Evolutionary conservation across 345 rosid species (phyloP), one percentile per base, ranked within the genome.

Genomic region (Nasturtium officinale): DNA sequence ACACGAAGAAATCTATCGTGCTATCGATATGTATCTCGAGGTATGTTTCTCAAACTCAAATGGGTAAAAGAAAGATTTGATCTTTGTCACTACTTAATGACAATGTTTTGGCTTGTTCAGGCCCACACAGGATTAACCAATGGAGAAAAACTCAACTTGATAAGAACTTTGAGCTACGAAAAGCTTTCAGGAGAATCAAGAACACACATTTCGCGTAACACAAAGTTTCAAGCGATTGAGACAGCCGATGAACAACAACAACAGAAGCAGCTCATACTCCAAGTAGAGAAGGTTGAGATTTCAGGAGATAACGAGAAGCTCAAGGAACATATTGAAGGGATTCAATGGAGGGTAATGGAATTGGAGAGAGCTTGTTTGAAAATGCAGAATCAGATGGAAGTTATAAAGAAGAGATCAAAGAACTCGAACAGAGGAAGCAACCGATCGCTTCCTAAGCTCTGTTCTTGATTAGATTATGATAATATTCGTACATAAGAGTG

Each of bases 261-360:
- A 26, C 69, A 60, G 58, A 61, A 67, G 56, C 74, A 73, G 71
- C 69, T 78, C 29, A 30, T 72, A 52, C 47, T 78, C 5, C 6
- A 67, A 55, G 82, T 86, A 0, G 86, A 91, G 29, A 84, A 83
- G 74, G 79, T 84, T 5, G 83, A 88, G 18, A 60, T 50, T 38
- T 64, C 83, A 5, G 69, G 68, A 0, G 85, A 86, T 0, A 84
- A 74, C 3, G 94, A 82, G 79, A 80, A 81, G 67, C 79, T 89
- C 32, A 84, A 73, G 65, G 86, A 85, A 46, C 88, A 85, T 53
- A 76, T 95, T 63, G 83, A 87, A 73, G 96, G 96, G 72, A 90
- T 95, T 86, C 97, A 91, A 68, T 82, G 89, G 80, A 81, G 92
- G 67, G 97, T 90, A 38, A 87, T 73, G 82, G 96, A 95, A 61